phyloP scores from a whole-genome alignment of 2,329 filamentous ascomycete species.

The Fusarium equiseti region DNA sequence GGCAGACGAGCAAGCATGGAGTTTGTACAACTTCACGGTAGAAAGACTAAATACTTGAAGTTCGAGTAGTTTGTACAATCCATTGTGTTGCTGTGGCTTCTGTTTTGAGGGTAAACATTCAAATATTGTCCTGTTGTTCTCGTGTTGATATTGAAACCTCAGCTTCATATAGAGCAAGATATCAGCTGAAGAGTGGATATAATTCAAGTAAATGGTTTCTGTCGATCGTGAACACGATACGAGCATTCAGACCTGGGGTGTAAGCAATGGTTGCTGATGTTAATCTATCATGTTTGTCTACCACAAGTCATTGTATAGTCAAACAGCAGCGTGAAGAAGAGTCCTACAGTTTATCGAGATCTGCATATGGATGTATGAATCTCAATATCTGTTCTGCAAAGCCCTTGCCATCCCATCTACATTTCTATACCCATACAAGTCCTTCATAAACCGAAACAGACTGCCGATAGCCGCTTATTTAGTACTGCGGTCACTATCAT shows the following conservation, averaged over 20 bases:
- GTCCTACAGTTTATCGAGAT: background rate
- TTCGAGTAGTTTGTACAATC: background rate
- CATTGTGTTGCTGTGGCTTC: background rate
- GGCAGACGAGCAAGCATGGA: conserved; percentile 1
- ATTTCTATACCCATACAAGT: background rate
- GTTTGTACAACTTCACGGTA: background rate
- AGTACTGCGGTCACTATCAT: conserved; percentile 47
- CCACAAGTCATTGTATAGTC: background rate
- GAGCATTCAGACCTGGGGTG: background rate
- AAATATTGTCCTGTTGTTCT: no score
- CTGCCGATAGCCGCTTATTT: background rate
- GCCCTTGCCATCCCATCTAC: background rate
- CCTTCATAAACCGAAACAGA: background rate
- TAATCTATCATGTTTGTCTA: background rate
- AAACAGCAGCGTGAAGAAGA: background rate
- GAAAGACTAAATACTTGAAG: background rate
- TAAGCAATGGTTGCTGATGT: background rate
- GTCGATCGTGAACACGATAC: background rate
- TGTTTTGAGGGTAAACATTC: background rate
- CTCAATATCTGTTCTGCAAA: background rate
- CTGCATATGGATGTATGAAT: background rate
- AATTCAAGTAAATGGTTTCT: background rate
- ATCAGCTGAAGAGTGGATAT: conserved; percentile 5
- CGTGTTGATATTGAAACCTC: background rate
- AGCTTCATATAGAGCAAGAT: background rate